These are phyloP conservation scores for Gracilaria gracilis DNA, from an alignment of 23 red algal genomes.

Conservation along the genomic window DNA sequence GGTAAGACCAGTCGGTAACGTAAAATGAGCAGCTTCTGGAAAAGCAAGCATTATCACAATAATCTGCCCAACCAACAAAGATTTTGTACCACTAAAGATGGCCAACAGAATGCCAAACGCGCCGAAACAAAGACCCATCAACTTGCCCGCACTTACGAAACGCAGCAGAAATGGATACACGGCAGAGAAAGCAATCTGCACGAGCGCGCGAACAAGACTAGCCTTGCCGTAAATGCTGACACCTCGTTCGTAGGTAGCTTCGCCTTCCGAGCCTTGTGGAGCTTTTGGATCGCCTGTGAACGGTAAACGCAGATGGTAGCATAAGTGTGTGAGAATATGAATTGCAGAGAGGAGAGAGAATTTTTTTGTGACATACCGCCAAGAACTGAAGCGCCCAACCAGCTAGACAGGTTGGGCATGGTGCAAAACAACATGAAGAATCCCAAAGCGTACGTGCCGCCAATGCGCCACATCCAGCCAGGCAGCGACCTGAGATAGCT, in stretches of 20 bases:
- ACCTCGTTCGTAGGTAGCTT: slow-evolving; percentile 32
- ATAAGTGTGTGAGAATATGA: neutral
- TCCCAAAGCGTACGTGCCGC: slow-evolving; percentile 43
- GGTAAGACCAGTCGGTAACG: slow-evolving; percentile 56
- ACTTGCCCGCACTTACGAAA: slow-evolving; percentile 3
- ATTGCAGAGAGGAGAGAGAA: neutral
- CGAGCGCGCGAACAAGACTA: slow-evolving; percentile 29
- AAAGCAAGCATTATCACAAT: slow-evolving; percentile 35
- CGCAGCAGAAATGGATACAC: slow-evolving; percentile 52
- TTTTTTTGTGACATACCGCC: slow-evolving; percentile 33
- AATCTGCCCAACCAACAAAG: neutral
- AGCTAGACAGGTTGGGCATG: slow-evolving; percentile 65
- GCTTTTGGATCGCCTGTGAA: slow-evolving; percentile 52
- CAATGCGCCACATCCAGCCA: slow-evolving; percentile 55
- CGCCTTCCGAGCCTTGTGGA: slow-evolving; percentile 13
- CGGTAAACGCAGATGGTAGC: no score
- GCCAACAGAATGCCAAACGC: slow-evolving; percentile 36
- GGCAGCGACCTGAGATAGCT: slow-evolving; percentile 42
- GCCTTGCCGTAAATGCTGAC: slow-evolving; percentile 60
- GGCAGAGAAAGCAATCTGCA: slow-evolving; percentile 56
- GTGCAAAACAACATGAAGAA: slow-evolving; percentile 67
- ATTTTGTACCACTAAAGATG: slow-evolving; percentile 20
- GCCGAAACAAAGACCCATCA: slow-evolving; percentile 55
- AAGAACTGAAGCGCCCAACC: slow-evolving; percentile 73
- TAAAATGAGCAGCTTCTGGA: slow-evolving; percentile 48